phyloP scores from a whole-genome alignment of 352 stramenopile genomes.

The Globisporangium takayamanum region DNA sequence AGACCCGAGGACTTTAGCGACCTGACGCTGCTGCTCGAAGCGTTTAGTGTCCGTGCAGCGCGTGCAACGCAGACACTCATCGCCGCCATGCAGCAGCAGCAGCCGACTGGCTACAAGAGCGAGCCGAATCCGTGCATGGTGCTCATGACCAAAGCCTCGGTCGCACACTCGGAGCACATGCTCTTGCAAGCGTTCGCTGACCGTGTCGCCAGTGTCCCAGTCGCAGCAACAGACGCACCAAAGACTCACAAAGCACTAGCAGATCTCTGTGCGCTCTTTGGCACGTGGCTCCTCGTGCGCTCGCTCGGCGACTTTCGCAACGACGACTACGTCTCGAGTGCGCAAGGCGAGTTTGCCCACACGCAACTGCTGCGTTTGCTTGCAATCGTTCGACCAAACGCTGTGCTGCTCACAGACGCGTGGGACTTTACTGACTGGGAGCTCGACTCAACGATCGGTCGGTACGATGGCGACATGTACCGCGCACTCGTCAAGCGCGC shows the following conservation, averaged over 20 bases:
- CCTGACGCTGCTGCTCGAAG: conserved; percentile 18
- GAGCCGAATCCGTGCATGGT: conserved; percentile 29
- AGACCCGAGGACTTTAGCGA: conserved; percentile 18
- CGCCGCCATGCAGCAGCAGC: conserved; percentile 6
- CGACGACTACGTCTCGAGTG: conserved; percentile 32
- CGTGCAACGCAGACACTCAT: conserved; percentile 13
- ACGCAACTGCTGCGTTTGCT: conserved; percentile 23
- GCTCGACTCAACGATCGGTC: conserved; percentile 59
- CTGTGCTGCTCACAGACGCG: conserved; percentile 28
- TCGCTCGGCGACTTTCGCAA: conserved; percentile 35
- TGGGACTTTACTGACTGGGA: conserved; percentile 52
- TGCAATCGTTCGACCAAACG: conserved; percentile 29
- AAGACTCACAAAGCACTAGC: conserved; percentile 12
- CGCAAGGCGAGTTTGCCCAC: conserved; percentile 19
- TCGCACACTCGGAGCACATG: conserved; percentile 26
- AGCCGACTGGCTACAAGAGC: conserved; percentile 7
- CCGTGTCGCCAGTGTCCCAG: conserved; percentile 11
- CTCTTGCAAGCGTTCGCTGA: conserved; percentile 20
- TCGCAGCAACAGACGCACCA: neutral
- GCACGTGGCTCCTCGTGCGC: conserved; percentile 22
- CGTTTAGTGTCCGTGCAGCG: conserved; percentile 22
- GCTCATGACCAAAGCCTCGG: conserved; percentile 31
- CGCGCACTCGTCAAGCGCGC: conserved; percentile 42
- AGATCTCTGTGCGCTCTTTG: conserved; percentile 23
- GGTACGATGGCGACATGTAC: conserved; percentile 74